phyloP scores from a whole-genome alignment of 148 eudicot genomes.

The Polygonum aviculare region DNA sequence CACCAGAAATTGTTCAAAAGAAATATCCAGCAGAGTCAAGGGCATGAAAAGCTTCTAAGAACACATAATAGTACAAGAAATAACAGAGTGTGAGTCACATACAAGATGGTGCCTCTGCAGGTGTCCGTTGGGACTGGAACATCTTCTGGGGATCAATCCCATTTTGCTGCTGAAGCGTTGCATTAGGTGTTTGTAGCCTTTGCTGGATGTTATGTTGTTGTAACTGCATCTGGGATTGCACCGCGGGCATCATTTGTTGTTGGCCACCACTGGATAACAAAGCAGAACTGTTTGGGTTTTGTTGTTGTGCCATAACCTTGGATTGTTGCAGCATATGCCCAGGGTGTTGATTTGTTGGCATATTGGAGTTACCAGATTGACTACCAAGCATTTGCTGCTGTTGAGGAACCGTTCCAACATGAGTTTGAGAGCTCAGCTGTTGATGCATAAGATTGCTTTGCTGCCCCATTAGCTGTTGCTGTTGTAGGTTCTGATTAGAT shows the following conservation, averaged over 20 bases:
- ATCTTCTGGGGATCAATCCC: slow-evolving; percentile 75
- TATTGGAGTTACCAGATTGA: slow-evolving; percentile 55
- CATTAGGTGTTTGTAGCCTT: slow-evolving; percentile 55
- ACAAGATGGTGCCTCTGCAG: slow-evolving; percentile 74
- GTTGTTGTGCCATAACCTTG: slow-evolving; percentile 56
- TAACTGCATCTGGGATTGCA: slow-evolving; percentile 73
- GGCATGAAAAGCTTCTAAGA: not conserved
- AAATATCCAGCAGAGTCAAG: not conserved
- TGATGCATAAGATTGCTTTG: slow-evolving; percentile 54
- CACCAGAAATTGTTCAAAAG: not conserved
- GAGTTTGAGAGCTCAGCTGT: slow-evolving; percentile 61
- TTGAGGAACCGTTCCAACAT: slow-evolving; percentile 38
- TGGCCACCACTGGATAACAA: slow-evolving; percentile 50
- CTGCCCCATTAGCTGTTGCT: slow-evolving; percentile 38
- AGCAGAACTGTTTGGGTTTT: slow-evolving; percentile 40
- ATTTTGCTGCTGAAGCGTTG: slow-evolving; percentile 69
- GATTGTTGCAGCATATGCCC: slow-evolving; percentile 58
- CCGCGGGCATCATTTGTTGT: slow-evolving; percentile 67
- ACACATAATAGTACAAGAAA: not conserved
- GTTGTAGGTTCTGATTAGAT: slow-evolving; percentile 40
- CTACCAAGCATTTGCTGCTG: slow-evolving; percentile 58
- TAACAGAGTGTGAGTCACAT: slow-evolving; percentile 21
- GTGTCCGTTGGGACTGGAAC: slow-evolving; percentile 62
- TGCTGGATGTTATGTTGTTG: slow-evolving; percentile 80
- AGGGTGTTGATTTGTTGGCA: slow-evolving; percentile 61